Base-by-base conservation (phyloP, 2,329 filamentous ascomycete species). In the Fusarium sp. region DNA sequence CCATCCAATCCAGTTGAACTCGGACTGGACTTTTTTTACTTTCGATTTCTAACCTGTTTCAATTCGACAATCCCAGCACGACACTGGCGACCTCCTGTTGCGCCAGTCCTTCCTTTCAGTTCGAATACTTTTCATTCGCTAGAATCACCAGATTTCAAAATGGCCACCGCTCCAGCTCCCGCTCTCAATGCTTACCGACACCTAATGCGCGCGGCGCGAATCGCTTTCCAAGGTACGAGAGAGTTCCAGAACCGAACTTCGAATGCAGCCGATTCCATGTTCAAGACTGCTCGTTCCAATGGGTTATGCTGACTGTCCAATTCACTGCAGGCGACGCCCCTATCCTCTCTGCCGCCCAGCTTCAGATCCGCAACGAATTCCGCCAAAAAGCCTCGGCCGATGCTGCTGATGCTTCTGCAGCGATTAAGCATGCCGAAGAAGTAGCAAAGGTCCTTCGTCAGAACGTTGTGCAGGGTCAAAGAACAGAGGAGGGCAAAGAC, bases 381-480 rank as follows among this genome's bases (percentile, higher is more conserved):
- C 90, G 91, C 59, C 85, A 88, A 63, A 93, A 93, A 76, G 88
- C 90, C 48, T 82, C 85, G 6, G 83, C 94, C 17, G 83, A 89
- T 9, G 82, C 89, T 0, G 84, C 86, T 18, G 89, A 90, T 66
- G 86, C 90, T 2, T 83, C 86, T 20, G 87, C 90, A 64, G 90
- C 91, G 15, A 90, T 99, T 69, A 85, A 91, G 74, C 91, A 97
- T 79, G 96, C 95, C 14, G 87, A 95, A 70, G 94, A 96, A 45
- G 91, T 98, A 7, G 94, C 96, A 6, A 88, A 88, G 72, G 92
- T 98, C 64, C 81, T 99, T 70, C 87, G 90, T 75, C 87, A 94
- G 80, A 98, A 98, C 78, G 87, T 99, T 7, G 95, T 99, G 7
- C 96, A 99, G 82, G 96, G 96, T 85, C 88, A 75, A 84, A 85